Evolutionary conservation across 2,329 filamentous ascomycete species (phyloP).

Genomic region (Epichloe sp.): DNA sequence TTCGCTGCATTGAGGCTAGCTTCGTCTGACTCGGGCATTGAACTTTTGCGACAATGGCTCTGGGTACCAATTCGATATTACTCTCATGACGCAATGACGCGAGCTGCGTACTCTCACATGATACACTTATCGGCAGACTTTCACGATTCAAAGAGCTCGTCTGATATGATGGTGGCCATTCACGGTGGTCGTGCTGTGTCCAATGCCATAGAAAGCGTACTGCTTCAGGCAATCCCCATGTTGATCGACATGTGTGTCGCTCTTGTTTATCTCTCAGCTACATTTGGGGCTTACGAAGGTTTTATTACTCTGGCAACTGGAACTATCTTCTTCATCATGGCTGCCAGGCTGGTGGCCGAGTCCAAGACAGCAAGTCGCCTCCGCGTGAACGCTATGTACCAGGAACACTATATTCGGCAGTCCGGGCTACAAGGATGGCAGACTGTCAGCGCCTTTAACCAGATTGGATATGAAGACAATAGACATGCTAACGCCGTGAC

Average conservation of each 20-base stretch:
- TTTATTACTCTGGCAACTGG: slow-evolving; percentile 48
- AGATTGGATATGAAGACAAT: slow-evolving; percentile 41
- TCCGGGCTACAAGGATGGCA: slow-evolving; percentile 46
- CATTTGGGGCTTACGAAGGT: slow-evolving; percentile 47
- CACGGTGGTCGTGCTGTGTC: slow-evolving; percentile 39
- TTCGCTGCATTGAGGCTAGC: slow-evolving; percentile 39
- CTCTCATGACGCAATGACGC: slow-evolving; percentile 38
- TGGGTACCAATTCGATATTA: slow-evolving; percentile 47
- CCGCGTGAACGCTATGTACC: slow-evolving; percentile 38
- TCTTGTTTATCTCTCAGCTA: slow-evolving; percentile 44
- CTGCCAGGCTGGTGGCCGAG: slow-evolving; percentile 35
- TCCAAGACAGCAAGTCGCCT: slow-evolving; percentile 36
- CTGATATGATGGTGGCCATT: slow-evolving; percentile 44
- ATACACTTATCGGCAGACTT: slow-evolving; percentile 49
- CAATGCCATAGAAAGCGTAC: slow-evolving; percentile 42
- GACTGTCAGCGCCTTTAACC: slow-evolving; percentile 47
- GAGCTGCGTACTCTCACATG: slow-evolving; percentile 45
- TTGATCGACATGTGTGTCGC: slow-evolving; percentile 47
- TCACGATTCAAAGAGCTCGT: slow-evolving; percentile 46
- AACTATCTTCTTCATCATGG: slow-evolving; percentile 41
- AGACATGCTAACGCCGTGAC: slow-evolving; percentile 39
- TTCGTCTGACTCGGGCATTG: slow-evolving; percentile 41
- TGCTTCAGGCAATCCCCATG: slow-evolving; percentile 46
- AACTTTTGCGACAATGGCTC: slow-evolving; percentile 39
- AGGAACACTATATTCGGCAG: slow-evolving; percentile 42